A percentile compares a stretch with the other conserved stretches of the same genome.
Conservation (phyloP, 2,329 filamentous ascomycete species). For the Colletotrichum agaves region DNA sequence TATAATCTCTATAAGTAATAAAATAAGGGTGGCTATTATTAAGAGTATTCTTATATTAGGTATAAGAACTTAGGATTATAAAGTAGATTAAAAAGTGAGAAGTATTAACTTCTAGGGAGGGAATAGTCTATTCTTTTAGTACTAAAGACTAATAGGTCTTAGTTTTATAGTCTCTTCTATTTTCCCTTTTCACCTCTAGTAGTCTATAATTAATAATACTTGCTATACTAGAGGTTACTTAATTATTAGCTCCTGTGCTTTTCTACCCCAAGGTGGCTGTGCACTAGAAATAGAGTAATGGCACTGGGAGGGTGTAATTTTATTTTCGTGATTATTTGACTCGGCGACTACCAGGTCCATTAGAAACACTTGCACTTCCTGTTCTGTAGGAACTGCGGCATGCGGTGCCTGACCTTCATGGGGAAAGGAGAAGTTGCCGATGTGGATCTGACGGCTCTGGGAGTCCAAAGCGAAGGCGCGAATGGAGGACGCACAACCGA, state of each 20-base stretch:
- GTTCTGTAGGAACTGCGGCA: conserved; percentile 59
- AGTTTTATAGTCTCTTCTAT: not conserved
- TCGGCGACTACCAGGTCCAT: conserved; percentile 53
- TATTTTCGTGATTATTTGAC: not conserved
- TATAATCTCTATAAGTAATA: not conserved
- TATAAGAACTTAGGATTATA: not conserved
- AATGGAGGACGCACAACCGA: not conserved
- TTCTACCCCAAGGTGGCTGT: not conserved
- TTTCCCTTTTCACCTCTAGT: not conserved
- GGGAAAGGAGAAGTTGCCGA: conserved; percentile 47
- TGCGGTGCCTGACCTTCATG: conserved; percentile 53
- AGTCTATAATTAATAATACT: not conserved
- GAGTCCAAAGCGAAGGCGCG: conserved; percentile 22
- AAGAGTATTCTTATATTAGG: not conserved
- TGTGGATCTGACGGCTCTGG: conserved; percentile 39
- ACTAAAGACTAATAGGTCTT: not conserved
- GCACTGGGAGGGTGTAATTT: not conserved
- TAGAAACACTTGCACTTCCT: conserved; percentile 50
- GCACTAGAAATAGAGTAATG: not conserved
- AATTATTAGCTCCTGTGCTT: not conserved
- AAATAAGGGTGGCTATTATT: not conserved
- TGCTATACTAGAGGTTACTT: not conserved
- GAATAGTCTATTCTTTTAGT: not conserved
- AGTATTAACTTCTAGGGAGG: not conserved
- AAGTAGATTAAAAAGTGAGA: not conserved